Base-by-base conservation (phyloP, 805 yeast genomes). In the Hanseniaspora meyeri region DNA sequence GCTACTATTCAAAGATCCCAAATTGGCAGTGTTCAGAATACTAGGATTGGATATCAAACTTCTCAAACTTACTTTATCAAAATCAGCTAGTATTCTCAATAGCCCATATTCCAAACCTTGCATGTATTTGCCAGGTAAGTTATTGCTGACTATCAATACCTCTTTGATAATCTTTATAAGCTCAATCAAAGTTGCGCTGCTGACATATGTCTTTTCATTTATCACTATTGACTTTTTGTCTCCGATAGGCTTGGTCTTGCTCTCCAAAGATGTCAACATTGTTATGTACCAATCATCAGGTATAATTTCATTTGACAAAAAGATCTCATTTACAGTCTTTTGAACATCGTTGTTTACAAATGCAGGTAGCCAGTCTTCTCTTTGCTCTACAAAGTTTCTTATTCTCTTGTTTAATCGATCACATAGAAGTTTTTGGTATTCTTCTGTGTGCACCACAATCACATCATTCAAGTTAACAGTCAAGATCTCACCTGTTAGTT, bases 311-410 rank as follows among this genome's bases (percentile, higher is more conserved):
- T 74, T 71, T n/a, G 79, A 68, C 14, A 73, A 72, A 0, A 77
- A 72, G 12, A 85, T 74, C 43, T 74, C 74, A 62, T 79, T 79
- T 4, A 81, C 76, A 14, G 69, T 63, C 3, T 56, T 61, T 63
- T 85, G 90, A 1, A 81, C 66, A 0, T 65, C 64, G 1, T 70
- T 64, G 0, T 78, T 65, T 10, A 82, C 77, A n/a, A 78, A 77
- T 19, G 77, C 78, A 54, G 90, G 95, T 58, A 78, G 80, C 97
- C 97, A 91, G 24, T 71, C 71, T 61, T 90, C 97, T 49, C 72
- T 71, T 51, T 85, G 90, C 6, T 77, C 71, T 31, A 87, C 68
- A 37, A 52, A 45, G 5, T 67, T 65, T 56, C 74, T 76, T 32
- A 55, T 19, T 19, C 36, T 29, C 9, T 39, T 46, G 27, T 46